phyloP scores from a whole-genome alignment of 768 basidiomycete genomes.

The Ramaria rubella region DNA sequence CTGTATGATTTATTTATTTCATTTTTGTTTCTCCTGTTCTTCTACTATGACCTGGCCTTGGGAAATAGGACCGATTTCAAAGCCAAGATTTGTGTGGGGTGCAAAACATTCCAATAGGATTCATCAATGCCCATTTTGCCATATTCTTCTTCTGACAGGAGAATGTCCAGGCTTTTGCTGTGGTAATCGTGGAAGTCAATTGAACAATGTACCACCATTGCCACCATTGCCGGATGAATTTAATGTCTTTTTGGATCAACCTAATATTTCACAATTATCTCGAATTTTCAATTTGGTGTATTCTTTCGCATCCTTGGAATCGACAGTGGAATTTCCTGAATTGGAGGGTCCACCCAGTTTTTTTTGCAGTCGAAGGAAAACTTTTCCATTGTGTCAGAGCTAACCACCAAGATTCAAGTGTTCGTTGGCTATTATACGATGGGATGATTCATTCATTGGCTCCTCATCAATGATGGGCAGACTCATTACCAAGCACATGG shows the following conservation, averaged over 20 bases:
- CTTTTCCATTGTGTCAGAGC: conserved; percentile 29
- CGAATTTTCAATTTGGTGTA: conserved; percentile 26
- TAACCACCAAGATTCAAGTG: conserved; percentile 20
- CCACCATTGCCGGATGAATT: conserved; percentile 24
- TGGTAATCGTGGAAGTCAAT: conserved; percentile 20
- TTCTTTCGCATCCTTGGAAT: conserved; percentile 27
- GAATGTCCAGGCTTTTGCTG: conserved; percentile 30
- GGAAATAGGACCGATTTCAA: neutral
- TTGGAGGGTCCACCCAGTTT: conserved; percentile 12
- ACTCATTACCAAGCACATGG: neutral
- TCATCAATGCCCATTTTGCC: conserved; percentile 12
- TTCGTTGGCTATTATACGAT: conserved; percentile 30
- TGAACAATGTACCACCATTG: conserved; percentile 14
- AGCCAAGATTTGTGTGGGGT: neutral
- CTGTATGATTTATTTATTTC: too few species aligned
- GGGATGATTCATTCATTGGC: too few species aligned
- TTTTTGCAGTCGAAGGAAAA: conserved; percentile 25
- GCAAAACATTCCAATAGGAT: neutral
- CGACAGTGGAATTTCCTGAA: conserved; percentile 20
- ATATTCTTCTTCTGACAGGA: conserved; percentile 24
- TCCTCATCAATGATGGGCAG: neutral
- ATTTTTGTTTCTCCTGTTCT: too few species aligned
- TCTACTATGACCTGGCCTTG: too few species aligned
- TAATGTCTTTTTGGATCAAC: conserved; percentile 20
- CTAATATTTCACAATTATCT: conserved; percentile 21